Evolutionary conservation across 2,329 filamentous ascomycete species (phyloP).

Genomic region (Chaetomium sp.): DNA sequence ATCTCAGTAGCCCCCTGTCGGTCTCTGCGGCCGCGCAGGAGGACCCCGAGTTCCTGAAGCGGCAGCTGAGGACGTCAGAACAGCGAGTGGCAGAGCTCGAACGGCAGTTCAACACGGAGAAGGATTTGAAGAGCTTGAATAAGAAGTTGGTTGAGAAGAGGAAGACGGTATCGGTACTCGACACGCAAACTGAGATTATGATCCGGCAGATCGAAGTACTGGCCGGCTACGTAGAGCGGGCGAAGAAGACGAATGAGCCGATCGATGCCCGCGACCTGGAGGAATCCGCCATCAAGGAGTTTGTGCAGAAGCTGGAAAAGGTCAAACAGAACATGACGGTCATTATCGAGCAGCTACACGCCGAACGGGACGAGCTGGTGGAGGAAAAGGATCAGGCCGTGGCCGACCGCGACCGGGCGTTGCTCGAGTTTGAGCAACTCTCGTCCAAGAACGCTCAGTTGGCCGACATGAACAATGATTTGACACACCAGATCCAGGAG

Average conservation of each 20-base stretch:
- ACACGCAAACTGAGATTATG: slow-evolving; percentile 92
- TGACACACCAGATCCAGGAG: slow-evolving; percentile 90
- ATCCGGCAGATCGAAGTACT: slow-evolving; percentile 86
- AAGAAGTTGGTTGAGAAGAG: slow-evolving; percentile 86
- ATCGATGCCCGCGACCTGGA: slow-evolving; percentile 78
- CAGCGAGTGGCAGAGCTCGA: slow-evolving; percentile 82
- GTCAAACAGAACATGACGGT: slow-evolving; percentile 54
- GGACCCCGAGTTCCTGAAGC: slow-evolving; percentile 62
- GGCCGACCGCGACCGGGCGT: slow-evolving; percentile 82
- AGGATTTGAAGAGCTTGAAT: slow-evolving; percentile 68
- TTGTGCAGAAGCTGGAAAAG: slow-evolving; percentile 67
- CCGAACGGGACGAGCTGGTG: slow-evolving; percentile 71
- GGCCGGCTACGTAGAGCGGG: slow-evolving; percentile 78
- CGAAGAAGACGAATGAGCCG: slow-evolving; percentile 74
- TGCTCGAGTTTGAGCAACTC: slow-evolving; percentile 92
- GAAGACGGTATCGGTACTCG: slow-evolving; percentile 88
- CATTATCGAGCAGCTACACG: slow-evolving; percentile 53
- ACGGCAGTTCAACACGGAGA: slow-evolving; percentile 62
- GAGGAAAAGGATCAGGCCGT: slow-evolving; percentile 80
- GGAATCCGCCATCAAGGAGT: slow-evolving; percentile 83
- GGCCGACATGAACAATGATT: slow-evolving; percentile 88
- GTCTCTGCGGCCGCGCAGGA: slow-evolving; percentile 49
- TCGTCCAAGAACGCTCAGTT: slow-evolving; percentile 92
- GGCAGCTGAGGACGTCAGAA: slow-evolving; percentile 73
- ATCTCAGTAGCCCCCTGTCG: slow-evolving; percentile 67